A percentile compares a stretch with the other conserved stretches of the same genome.
These are phyloP conservation scores for Talaromyces sp. DNA, from an alignment of 2,329 filamentous ascomycete species.

Conservation along the genomic window DNA sequence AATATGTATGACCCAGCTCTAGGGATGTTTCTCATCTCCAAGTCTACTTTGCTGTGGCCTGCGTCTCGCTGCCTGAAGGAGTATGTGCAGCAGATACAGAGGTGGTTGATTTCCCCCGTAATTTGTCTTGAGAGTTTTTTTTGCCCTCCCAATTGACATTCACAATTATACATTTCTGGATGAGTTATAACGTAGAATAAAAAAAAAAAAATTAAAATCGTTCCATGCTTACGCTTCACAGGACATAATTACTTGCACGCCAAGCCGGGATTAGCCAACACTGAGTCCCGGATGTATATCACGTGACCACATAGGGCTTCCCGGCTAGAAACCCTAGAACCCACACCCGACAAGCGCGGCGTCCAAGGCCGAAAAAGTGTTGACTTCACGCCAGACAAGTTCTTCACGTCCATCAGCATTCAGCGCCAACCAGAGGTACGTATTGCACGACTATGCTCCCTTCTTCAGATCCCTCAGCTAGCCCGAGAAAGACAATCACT, in stretches of 20 bases:
- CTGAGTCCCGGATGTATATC: not conserved
- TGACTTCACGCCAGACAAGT: conserved; percentile 11
- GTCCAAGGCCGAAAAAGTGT: conserved; percentile 9
- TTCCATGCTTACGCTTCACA: too few relatives aligned
- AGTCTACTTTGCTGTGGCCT: not conserved
- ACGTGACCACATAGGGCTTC: conserved; percentile 7
- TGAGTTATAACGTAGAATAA: not conserved
- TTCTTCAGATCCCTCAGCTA: conserved; percentile 35
- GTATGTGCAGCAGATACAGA: not conserved
- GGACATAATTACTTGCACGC: too few relatives aligned
- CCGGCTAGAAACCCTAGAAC: conserved; percentile 8
- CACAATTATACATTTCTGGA: not conserved
- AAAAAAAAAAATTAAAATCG: too few relatives aligned
- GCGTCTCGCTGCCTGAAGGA: not conserved
- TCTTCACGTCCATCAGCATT: conserved; percentile 22
- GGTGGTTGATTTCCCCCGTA: not conserved
- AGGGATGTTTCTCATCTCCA: not conserved
- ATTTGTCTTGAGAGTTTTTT: not conserved
- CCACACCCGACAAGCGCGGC: conserved; percentile 21
- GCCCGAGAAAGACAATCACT: conserved; percentile 41
- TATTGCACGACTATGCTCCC: conserved; percentile 18
- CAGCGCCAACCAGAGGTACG: conserved; percentile 38
- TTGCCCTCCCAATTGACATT: not conserved
- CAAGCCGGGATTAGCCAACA: conserved; percentile 2
- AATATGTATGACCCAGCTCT: not conserved